Conservation (phyloP, 306 rosid genomes). For the Vigna hirtella region DNA sequence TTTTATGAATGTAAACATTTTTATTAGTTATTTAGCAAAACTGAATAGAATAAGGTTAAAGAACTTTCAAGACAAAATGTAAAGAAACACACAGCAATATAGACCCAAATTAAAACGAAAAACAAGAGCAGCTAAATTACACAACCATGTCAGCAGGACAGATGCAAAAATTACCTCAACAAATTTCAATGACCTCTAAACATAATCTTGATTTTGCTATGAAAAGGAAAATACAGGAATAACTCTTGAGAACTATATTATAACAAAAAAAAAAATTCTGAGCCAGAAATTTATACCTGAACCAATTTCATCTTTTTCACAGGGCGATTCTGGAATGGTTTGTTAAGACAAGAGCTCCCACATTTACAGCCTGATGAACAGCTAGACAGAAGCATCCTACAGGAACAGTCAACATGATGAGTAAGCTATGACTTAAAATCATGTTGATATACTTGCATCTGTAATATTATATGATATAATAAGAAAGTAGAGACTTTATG, state of each 20-base stretch:
- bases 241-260: constrained; percentile 5
- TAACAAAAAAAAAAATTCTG: neutral
- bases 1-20: neutral
- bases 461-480: neutral
- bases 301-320: constrained; percentile 88
- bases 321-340: constrained; percentile 84
- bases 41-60: neutral
- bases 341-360: constrained; percentile 82
- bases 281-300: constrained; percentile 59
- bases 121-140: neutral
- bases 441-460: constrained; percentile 35
- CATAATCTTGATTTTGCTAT: constrained; percentile 9
- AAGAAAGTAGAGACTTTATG: neutral
- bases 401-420: constrained; percentile 40
- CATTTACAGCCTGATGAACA: constrained; percentile 95
- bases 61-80: constrained; percentile 1
- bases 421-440: constrained; percentile 33
- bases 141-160: neutral
- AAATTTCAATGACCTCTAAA: neutral
- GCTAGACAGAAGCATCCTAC: constrained; percentile 92
- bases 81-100: constrained; percentile 5
- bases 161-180: constrained; percentile 21
- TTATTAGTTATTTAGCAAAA: constrained; percentile 12
- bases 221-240: constrained; percentile 27
- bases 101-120: constrained; percentile 19